Conservation (phyloP, 2,329 filamentous ascomycete genomes). For the Lachnellula hyalina region DNA sequence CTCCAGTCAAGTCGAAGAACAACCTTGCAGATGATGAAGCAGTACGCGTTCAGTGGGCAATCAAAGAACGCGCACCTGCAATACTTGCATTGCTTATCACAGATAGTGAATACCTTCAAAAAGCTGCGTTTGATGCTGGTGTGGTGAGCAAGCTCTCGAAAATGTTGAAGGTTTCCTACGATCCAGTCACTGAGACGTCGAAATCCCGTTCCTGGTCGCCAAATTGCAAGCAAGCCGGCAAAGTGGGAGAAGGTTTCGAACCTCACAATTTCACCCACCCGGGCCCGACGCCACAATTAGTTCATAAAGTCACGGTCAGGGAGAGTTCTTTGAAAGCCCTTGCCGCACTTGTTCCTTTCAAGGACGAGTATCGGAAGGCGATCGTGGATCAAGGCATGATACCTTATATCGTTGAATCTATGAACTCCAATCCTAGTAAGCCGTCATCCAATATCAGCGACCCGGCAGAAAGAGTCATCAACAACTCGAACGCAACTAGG, state of each 20-base stretch:
- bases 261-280: conserved; percentile 50
- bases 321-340: conserved; percentile 73
- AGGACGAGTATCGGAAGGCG: conserved; percentile 77
- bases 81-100: conserved; percentile 74
- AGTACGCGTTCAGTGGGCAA: conserved; percentile 40
- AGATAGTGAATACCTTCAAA: conserved; percentile 75
- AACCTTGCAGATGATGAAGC: conserved; percentile 33
- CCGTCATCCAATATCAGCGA: conserved; percentile 36
- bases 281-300: conserved; percentile 55
- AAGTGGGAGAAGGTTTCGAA: conserved; percentile 23
- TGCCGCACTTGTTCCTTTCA: conserved; percentile 73
- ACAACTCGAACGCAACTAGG: conserved; percentile 13
- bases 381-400: conserved; percentile 79
- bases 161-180: conserved; percentile 62
- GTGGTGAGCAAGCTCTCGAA: conserved; percentile 57
- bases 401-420: conserved; percentile 75
- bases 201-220: conserved; percentile 51
- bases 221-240: conserved; percentile 4
- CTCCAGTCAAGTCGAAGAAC: conserved; percentile 37
- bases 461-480: conserved; percentile 33
- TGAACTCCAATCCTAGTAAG: conserved; percentile 57
- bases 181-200: conserved; percentile 45
- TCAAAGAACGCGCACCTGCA: conserved; percentile 67
- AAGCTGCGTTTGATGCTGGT: conserved; percentile 68
- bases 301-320: conserved; percentile 69